Evolutionary conservation across 495 filamentous ascomycete genomes (phyloP).

Genomic region (Sabuloglossum arenarium): DNA sequence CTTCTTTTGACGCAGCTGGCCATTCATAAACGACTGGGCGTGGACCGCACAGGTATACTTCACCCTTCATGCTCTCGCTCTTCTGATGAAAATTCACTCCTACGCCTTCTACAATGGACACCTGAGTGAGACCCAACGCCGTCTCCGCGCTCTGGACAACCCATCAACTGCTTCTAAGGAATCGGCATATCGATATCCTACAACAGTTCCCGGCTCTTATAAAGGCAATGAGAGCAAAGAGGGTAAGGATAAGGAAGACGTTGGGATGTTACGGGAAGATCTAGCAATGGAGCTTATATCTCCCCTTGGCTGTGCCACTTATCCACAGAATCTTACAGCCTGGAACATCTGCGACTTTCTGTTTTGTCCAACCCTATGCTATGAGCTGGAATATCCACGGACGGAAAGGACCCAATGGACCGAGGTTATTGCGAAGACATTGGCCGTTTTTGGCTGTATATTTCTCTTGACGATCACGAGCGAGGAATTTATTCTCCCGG

Average conservation of each 20-base stretch:
- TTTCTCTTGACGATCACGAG: conserved; percentile 80
- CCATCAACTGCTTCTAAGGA: conserved; percentile 45
- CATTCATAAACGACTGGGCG: conserved; percentile 77
- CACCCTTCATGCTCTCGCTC: conserved; percentile 67
- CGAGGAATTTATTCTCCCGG: conserved; percentile 90
- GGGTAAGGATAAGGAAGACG: conserved; percentile 8
- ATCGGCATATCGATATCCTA: conserved; percentile 58
- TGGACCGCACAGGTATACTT: conserved; percentile 93
- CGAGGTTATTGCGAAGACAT: conserved; percentile 64
- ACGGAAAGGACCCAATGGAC: conserved; percentile 51
- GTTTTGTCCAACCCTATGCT: conserved; percentile 88
- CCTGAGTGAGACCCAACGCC: conserved; percentile 64
- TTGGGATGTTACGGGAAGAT: conserved; percentile 51
- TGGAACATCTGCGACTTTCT: conserved; percentile 73
- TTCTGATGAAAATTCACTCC: conserved; percentile 98
- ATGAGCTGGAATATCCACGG: conserved; percentile 91
- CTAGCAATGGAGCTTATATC: conserved; percentile 79
- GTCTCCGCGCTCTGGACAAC: conserved; percentile 58
- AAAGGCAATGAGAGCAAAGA: conserved; percentile 24
- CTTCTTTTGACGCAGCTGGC: conserved; percentile 31
- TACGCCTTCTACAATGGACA: conserved; percentile 97
- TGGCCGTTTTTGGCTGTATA: conserved; percentile 91
- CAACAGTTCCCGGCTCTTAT: conserved; percentile 17
- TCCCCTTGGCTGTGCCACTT: conserved; percentile 71
- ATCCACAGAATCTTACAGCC: conserved; percentile 70